Evolutionary conservation across 2,329 filamentous ascomycete species (phyloP).

Genomic region (Fonsecaea erecta): DNA sequence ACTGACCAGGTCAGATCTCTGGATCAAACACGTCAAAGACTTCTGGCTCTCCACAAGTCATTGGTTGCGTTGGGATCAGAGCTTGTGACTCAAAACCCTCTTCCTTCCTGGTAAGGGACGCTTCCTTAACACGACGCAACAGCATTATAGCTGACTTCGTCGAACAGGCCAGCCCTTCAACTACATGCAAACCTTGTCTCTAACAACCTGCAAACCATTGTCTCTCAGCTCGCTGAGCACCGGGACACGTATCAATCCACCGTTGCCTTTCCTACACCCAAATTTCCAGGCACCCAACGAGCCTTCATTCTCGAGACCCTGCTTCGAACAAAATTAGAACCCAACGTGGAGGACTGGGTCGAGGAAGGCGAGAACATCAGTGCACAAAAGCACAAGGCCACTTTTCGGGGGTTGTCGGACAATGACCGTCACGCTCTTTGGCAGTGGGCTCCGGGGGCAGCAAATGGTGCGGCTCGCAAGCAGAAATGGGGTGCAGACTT

Average conservation of each 20-base stretch:
- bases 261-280: slow-evolving; percentile 75
- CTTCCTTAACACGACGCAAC: neutral
- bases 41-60: slow-evolving; percentile 71
- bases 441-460: slow-evolving; percentile 59
- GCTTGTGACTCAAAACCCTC: slow-evolving; percentile 65
- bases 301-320: slow-evolving; percentile 69
- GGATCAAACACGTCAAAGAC: slow-evolving; percentile 70
- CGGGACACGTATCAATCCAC: slow-evolving; percentile 70
- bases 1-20: slow-evolving; percentile 63
- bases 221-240: slow-evolving; percentile 68
- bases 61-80: slow-evolving; percentile 67
- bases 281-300: slow-evolving; percentile 72
- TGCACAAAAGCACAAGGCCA: slow-evolving; percentile 29
- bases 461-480: slow-evolving; percentile 51
- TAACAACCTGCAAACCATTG: slow-evolving; percentile 69
- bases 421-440: slow-evolving; percentile 64
- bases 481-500: slow-evolving; percentile 67
- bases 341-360: slow-evolving; percentile 74
- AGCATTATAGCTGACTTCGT: slow-evolving; percentile 1
- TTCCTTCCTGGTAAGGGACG: slow-evolving; percentile 67
- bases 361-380: slow-evolving; percentile 63
- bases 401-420: slow-evolving; percentile 44
- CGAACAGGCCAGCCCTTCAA: slow-evolving; percentile 68
- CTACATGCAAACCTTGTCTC: slow-evolving; percentile 73
- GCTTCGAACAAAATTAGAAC: slow-evolving; percentile 82